Conservation (phyloP, 352 stramenopile species). For the Phytophthora chlamydospora region DNA sequence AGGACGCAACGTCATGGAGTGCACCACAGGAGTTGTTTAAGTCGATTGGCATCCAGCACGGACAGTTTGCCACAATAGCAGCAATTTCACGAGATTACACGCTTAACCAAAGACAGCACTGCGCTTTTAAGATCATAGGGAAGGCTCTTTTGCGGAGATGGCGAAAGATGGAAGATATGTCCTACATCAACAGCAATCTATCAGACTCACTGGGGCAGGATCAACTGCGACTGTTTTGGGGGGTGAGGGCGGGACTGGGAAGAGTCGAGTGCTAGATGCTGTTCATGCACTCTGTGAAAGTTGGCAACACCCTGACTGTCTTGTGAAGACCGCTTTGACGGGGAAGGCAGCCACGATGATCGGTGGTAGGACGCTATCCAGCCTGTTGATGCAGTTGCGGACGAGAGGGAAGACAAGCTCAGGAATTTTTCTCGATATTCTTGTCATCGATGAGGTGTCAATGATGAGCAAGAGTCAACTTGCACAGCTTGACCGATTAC, state of each 20-base stretch:
- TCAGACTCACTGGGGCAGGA: neutral
- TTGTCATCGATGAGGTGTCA: conserved; percentile 3
- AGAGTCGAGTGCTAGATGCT: conserved; percentile 9
- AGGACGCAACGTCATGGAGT: neutral
- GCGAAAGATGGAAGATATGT: no score
- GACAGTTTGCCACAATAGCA: neutral
- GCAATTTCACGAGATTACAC: neutral
- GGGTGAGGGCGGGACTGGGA: conserved; percentile 9
- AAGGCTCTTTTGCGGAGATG: no score
- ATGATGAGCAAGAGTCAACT: conserved; percentile 7
- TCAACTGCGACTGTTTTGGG: conserved; percentile 5
- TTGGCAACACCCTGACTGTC: neutral
- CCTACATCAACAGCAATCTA: no score
- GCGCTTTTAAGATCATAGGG: no score
- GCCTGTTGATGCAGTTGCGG: neutral
- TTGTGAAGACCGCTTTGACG: conserved; percentile 14
- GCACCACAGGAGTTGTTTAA: neutral
- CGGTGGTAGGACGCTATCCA: neutral
- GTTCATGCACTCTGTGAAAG: conserved; percentile 6
- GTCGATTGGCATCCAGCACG: neutral
- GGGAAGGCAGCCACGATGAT: conserved; percentile 9
- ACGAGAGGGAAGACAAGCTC: neutral
- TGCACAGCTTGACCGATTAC: neutral
- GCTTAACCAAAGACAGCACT: conserved; percentile 1
- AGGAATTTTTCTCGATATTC: neutral